Percentiles rank a stretch among this genome's conserved stretches.
phyloP scores from a whole-genome alignment of 2,329 filamentous ascomycete species.

The Fusarium guadeloupense region DNA sequence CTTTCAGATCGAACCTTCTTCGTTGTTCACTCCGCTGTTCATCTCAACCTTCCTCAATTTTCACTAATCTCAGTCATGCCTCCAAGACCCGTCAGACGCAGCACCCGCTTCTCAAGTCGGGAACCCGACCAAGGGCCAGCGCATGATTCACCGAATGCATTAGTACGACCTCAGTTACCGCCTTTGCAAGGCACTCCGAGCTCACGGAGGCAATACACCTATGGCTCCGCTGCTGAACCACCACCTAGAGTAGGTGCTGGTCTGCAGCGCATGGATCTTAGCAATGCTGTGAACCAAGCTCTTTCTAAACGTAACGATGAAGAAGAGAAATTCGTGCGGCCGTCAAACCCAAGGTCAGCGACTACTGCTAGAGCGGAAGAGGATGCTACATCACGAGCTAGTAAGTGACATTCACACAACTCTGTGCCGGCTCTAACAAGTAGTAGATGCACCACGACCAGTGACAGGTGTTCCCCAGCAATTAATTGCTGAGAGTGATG shows the following conservation, averaged over 20 bases:
- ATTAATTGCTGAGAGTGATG: slow-evolving; percentile 37
- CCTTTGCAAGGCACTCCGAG: slow-evolving; percentile 47
- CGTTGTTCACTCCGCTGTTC: slow-evolving; percentile 5
- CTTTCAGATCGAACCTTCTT: slow-evolving; percentile 14
- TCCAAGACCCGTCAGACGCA: slow-evolving; percentile 35
- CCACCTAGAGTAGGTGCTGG: slow-evolving; percentile 37
- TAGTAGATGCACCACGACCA: slow-evolving; percentile 2
- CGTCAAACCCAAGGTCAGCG: slow-evolving; percentile 4
- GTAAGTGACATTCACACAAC: slow-evolving; percentile 11
- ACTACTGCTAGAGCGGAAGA: slow-evolving; percentile 20
- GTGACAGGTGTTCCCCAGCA: not conserved
- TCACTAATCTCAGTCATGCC: slow-evolving; percentile 33
- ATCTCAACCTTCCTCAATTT: not conserved
- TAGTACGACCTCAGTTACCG: slow-evolving; percentile 38
- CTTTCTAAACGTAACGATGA: slow-evolving; percentile 35
- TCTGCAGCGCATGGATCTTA: slow-evolving; percentile 40
- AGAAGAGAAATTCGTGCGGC: slow-evolving; percentile 31
- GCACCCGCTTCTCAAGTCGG: slow-evolving; percentile 25
- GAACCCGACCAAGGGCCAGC: slow-evolving; percentile 29
- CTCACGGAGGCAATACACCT: slow-evolving; percentile 50
- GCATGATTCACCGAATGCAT: slow-evolving; percentile 6
- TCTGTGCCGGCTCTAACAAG: slow-evolving; percentile 3
- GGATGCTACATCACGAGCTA: slow-evolving; percentile 31
- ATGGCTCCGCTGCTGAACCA: slow-evolving; percentile 51
- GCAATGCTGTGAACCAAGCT: slow-evolving; percentile 44